Conservation (phyloP, 2,329 filamentous ascomycete species). For the Thielaviopsis musarum region DNA sequence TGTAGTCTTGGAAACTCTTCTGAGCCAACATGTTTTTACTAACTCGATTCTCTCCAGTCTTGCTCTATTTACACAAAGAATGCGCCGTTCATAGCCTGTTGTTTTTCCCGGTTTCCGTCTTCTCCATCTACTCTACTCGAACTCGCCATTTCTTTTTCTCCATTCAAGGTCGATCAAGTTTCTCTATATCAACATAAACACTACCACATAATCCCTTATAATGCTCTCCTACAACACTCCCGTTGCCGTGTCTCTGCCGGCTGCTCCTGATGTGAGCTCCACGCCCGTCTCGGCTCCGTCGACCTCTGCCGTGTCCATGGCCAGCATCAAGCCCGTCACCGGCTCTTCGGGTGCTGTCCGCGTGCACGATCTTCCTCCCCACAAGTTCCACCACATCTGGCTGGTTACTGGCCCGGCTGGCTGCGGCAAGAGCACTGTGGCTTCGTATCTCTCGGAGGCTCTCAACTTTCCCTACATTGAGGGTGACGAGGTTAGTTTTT, state of each 20-base stretch:
- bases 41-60: not conserved
- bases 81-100: not conserved
- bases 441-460: constrained; percentile 43
- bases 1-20: not conserved
- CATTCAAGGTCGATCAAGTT: not conserved
- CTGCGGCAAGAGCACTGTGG: constrained; percentile 64
- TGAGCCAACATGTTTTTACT: not conserved
- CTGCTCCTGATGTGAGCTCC: constrained; percentile 12
- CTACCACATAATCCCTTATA: constrained; percentile 9
- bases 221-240: constrained; percentile 37
- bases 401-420: constrained; percentile 65
- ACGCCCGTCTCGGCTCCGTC: constrained; percentile 15
- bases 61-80: not conserved
- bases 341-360: not conserved
- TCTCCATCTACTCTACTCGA: constrained; percentile 8
- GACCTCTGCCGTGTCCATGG: constrained; percentile 12
- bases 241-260: constrained; percentile 20
- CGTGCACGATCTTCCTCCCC: constrained; percentile 10
- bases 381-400: constrained; percentile 53
- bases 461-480: constrained; percentile 56
- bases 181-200: not conserved
- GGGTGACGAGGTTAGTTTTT: constrained; percentile 52
- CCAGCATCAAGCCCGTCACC: constrained; percentile 6
- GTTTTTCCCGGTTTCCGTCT: not conserved
- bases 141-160: constrained; percentile 11